phyloP scores from a whole-genome alignment of 2,329 filamentous ascomycete species.

The Epichloe sylvatica region DNA sequence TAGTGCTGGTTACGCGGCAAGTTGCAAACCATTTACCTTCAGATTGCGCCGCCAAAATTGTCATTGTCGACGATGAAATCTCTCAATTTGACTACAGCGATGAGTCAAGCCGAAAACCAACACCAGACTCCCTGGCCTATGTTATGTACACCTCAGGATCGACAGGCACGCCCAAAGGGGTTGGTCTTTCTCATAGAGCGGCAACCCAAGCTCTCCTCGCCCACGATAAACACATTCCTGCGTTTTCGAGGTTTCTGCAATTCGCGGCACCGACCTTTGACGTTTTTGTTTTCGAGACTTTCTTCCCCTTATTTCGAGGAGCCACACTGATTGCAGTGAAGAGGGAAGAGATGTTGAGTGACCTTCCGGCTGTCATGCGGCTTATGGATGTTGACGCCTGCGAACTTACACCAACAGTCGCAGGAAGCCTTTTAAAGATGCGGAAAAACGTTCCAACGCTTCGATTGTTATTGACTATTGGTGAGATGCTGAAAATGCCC shows the following conservation, averaged over 20 bases:
- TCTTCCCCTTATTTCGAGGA: conserved; percentile 68
- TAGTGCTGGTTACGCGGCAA: conserved; percentile 50
- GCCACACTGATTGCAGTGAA: conserved; percentile 59
- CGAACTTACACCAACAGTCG: conserved; percentile 81
- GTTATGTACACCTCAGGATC: conserved; percentile 91
- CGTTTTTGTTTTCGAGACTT: conserved; percentile 89
- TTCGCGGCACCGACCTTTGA: conserved; percentile 90
- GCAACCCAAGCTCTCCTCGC: conserved; percentile 71
- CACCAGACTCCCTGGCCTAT: conserved; percentile 50
- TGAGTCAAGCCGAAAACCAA: conserved; percentile 9
- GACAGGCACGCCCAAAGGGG: conserved; percentile 79
- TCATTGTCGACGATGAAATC: conserved; percentile 19
- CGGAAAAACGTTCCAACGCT: conserved; percentile 53
- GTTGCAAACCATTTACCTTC: conserved; percentile 27
- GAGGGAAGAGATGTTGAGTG: conserved; percentile 55
- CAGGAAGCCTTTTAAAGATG: conserved; percentile 58
- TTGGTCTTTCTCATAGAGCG: conserved; percentile 65
- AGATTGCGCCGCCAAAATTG: conserved; percentile 17
- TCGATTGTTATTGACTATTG: conserved; percentile 67
- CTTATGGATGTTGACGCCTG: conserved; percentile 62
- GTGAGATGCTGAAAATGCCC: conserved; percentile 74
- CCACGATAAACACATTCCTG: conserved; percentile 64
- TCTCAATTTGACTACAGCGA: not conserved
- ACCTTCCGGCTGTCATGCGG: conserved; percentile 55
- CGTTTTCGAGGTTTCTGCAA: conserved; percentile 69